These are phyloP conservation scores for Rhizoclosmatium sp. DNA, from an alignment of 192 early-diverging fungal species.

Conservation along the genomic window DNA sequence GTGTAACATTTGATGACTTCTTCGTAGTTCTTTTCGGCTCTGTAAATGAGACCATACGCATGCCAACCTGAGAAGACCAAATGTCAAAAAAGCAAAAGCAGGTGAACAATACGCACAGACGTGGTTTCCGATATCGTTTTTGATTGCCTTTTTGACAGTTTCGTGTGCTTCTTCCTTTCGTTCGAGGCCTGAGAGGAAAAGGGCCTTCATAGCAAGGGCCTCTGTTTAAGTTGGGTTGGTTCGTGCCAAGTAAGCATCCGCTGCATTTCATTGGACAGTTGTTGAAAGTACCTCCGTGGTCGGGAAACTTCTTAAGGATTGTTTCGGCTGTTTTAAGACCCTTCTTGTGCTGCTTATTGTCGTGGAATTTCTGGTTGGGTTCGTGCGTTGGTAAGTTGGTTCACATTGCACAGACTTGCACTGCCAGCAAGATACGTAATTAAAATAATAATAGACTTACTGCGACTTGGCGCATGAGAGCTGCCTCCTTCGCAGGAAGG, in stretches of 20 bases:
- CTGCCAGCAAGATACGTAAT: no score
- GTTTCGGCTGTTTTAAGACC: conserved; percentile 89
- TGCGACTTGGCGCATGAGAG: conserved; percentile 75
- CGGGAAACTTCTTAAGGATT: conserved; percentile 92
- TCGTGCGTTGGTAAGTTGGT: background rate
- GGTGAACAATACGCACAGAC: conserved; percentile 71
- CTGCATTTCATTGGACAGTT: background rate
- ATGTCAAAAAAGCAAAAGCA: background rate
- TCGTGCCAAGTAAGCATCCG: background rate
- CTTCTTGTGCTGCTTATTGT: conserved; percentile 94
- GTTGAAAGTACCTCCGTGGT: conserved; percentile 78
- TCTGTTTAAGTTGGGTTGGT: conserved; percentile 55
- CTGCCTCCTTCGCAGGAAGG: conserved; percentile 76
- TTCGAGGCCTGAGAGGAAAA: conserved; percentile 90
- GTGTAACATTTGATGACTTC: conserved; percentile 93
- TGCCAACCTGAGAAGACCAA: conserved; percentile 81
- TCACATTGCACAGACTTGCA: background rate
- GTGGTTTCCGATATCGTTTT: conserved; percentile 81
- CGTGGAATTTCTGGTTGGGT: conserved; percentile 84
- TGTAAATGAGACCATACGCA: conserved; percentile 91
- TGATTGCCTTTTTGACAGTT: conserved; percentile 83
- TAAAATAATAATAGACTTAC: conserved; percentile 49
- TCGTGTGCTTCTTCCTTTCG: conserved; percentile 92
- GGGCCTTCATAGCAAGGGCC: conserved; percentile 92
- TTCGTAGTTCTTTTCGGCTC: conserved; percentile 90